Base-by-base conservation (phyloP, 2,329 filamentous ascomycete genomes). In the Parastagonospora nodorum region DNA sequence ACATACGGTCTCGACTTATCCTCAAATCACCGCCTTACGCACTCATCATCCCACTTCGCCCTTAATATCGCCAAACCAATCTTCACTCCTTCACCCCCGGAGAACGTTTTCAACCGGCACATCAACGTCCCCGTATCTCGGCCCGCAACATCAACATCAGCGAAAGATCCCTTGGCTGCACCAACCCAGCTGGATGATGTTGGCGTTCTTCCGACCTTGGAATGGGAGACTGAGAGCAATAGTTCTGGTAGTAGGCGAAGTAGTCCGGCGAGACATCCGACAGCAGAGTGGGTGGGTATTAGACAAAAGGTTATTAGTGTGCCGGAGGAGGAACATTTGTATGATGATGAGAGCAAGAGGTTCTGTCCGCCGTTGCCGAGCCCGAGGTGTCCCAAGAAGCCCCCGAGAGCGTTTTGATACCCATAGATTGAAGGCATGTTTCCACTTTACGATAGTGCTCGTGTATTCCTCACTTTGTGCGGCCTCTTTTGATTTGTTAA, bases 291-390 rank as follows among this genome's bases (percentile, higher is more conserved):
- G 42, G 44, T 68, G 0, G 68, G 68, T 28, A 61, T 61, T 11
- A 48, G 67, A 31, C 58, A 60, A 15, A 65, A 67, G 19, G 66
- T 70, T 5, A 66, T 68, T 2, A 63, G 58, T 6, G 62, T 68
- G 19, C 58, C 62, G 2, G 64, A 66, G 30, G 66, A 58, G 14
- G 53, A 52, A 11, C 49, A 55, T 8, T 33, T 66, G 48, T 63
- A 48, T n/a, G 60, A 64, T 8, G 51, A 60, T n/a, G 59, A 42
- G 1, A 62, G 52, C 42, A 61, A 53, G 37, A 54, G 60, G 42
- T 68, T 67, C 42, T 57, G 58, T 14, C 63, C 66, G 6, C 65
- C 64, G 19, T 51, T 65, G 37, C 55, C 61, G 7, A 60, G 57
- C 12, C 60, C 60, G 2, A 45, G 44, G 40, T 41, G 48, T 32